Evolutionary conservation across 225 moss, liverwort and hornwort genomes (phyloP).

Genomic region (Takakia lepidozioides): DNA sequence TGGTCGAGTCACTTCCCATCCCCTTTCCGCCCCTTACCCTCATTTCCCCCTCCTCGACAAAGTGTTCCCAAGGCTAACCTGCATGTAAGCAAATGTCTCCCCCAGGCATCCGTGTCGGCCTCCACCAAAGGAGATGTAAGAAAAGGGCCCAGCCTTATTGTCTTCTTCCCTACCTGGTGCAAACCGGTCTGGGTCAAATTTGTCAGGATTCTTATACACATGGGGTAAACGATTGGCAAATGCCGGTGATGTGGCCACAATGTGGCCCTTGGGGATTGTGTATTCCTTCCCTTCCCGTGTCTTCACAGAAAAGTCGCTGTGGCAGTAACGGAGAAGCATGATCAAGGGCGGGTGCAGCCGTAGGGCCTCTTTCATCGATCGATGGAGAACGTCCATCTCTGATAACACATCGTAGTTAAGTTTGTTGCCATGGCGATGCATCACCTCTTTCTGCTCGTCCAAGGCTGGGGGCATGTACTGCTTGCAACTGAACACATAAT

Average conservation of each 20-base stretch:
- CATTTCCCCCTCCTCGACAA: neutral
- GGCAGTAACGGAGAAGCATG: constrained; percentile 81
- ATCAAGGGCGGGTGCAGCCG: constrained; percentile 92
- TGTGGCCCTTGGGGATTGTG: constrained; percentile 76
- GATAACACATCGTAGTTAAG: constrained; percentile 69
- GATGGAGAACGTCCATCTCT: constrained; percentile 67
- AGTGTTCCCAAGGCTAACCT: constrained; percentile 30
- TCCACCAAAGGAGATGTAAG: constrained; percentile 83
- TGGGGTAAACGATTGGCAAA: constrained; percentile 67
- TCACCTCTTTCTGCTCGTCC: constrained; percentile 68
- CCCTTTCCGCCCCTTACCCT: no score
- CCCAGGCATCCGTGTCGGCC: constrained; percentile 96
- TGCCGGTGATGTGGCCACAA: constrained; percentile 75
- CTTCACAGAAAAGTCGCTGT: constrained; percentile 71
- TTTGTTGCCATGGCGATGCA: constrained; percentile 61
- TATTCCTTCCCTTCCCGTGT: constrained; percentile 57
- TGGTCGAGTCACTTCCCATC: no score
- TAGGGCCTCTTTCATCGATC: constrained; percentile 87
- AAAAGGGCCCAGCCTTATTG: constrained; percentile 69
- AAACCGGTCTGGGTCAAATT: constrained; percentile 68
- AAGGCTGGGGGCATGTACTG: constrained; percentile 61
- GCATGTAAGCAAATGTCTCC: constrained; percentile 96
- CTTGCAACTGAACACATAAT: constrained; percentile 40
- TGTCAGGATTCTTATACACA: constrained; percentile 64
- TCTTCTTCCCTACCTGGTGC: constrained; percentile 67